Base-by-base conservation (phyloP, 768 basidiomycete species). In the Tylopilus cervinicoccineus region DNA sequence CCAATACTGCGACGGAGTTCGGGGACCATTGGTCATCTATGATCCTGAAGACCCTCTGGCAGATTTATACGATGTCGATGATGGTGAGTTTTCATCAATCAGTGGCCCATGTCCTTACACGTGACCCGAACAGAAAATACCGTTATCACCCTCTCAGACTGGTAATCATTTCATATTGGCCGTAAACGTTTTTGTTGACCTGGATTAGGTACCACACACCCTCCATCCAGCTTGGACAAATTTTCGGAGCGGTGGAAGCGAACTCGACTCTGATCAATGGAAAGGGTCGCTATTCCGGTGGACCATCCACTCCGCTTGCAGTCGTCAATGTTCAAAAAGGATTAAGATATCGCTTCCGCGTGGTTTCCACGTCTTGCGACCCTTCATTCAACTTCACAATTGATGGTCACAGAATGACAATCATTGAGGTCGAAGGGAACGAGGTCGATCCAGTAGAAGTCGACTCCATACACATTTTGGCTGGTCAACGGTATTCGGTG, bases 41-140 rank as follows among this genome's bases (percentile, higher is more conserved):
- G 49, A 50, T 39, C 37, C 29, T 9, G 26, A 33, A 6, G 49
- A 50, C 29, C 49, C 49, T 14, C 24, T 50, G 5, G 51, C 45
- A 3, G 19, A 53, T 22, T 51, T 74, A 29, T 76, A 75, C 34
- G 74, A 75, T 41, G 63, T 75, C 12, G 74, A 76, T 47, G 67
- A 76, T 57, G 73, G 73, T 22, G 31, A 39, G n/a, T n/a, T 39
- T 22, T 38, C 17, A 7, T 10, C n/a, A n/a, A n/a, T n/a, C n/a
- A n/a, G n/a, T n/a, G n/a, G n/a, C 14, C 24, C 2, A 22, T 31
- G 2, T 7, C 3, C 10, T 28, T 13, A 6, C 14, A 33, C 19
- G 0, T 24, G 14, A 48, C 6, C 14, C 9, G 4, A 17, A 14
- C n/a, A 58, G 71, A 73, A 48, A 43, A 8, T 22, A 77, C 76